Evolutionary conservation across 2,329 filamentous ascomycete genomes (phyloP), one percentile per base, ranked within the genome.

Genomic region (Elsinoe batatas): DNA sequence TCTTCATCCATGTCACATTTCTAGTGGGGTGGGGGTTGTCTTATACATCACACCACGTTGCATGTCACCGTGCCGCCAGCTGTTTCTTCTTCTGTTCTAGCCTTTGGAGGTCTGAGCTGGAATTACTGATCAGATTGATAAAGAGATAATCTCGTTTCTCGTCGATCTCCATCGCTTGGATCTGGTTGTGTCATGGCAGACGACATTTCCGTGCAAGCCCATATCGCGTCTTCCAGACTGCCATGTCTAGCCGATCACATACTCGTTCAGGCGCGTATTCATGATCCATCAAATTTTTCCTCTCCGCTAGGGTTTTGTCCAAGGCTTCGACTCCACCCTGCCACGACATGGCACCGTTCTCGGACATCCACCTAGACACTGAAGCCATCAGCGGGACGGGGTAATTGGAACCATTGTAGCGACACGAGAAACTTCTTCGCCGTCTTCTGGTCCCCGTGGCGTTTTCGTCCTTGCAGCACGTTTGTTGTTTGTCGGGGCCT

Each of bases 161-260:
- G 44, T 49, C 44, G 44, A 36, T 49, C 44, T 18, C 8, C 13
- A 30, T 17, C 30, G 17, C n/a, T 22, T 8, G 47, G 15, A 33
- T 51, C 47, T 51, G 40, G 40, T 44, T 38, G 35, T 51, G 47
- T 36, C 18, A 36, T 51, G 47, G 32, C 15, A 10, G 46, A 50
- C 46, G 46, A 50, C 46, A 50, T 50, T 32, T 50, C 47, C 32
- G 47, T 51, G 47, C 47, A 30, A 38, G 32, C 37, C n/a, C 22
- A 37, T 51, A 15, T 33, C n/a, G 15, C 35, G 15, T n/a, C 7
- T 26, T 37, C 30, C 12, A 32, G 26, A 18, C 46, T 50, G 13
- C 46, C 46, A 17, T 51, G 15, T 36, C 47, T 38, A 38, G 33
- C 47, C 47, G 47, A 51, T 51, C 47, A 51, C 47, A 15, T 51